Evolutionary conservation across 73 alveolate genomes (phyloP), one percentile per base, ranked within the genome.

Genomic region (Paramecium sonneborni): DNA sequence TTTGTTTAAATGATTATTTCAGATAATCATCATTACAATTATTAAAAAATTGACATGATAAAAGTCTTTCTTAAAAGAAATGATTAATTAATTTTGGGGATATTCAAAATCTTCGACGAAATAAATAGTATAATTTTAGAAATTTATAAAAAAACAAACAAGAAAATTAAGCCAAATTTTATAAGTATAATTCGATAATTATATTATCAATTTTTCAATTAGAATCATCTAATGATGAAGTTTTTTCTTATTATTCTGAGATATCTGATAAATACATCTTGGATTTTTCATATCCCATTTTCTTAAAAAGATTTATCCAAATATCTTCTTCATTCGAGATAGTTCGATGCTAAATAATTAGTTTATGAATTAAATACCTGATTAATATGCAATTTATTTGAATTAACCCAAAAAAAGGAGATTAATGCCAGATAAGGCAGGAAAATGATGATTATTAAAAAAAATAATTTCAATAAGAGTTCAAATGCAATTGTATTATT

Each of bases 271-370:
- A 62, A 1, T n/a, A 15, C 84, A 62, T 62, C 44, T 62, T 62
- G 3, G 84, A 62, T 62, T 30, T 62, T 26, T 62, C 84, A 10
- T 62, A 30, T 62, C 84, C 84, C 44, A 62, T 62, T 32, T 62
- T 62, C 52, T 62, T 62, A 26, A 62, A 62, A 26, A 30, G 24
- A 32, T 62, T 62, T 14, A 26, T 32, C 84, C 84, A 62, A 62
- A 62, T 62, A 62, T 62, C 84, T 12, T 62, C 84, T 62, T 62
- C 84, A 62, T 62, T 62, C 84, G 84, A 62, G 84, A 62, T 32
- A 15, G 84, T 62, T 62, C 84, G 20, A 26, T 62, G 44, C 84
- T 30, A 30, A 0, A 15, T 23, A 62, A 2, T 14, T 30, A 32
- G 6, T 26, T 1, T 23, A 62, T 12, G 24, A 23, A 26, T 20